phyloP scores from a whole-genome alignment of 768 basidiomycete genomes.

The Hortiboletus campestris region DNA sequence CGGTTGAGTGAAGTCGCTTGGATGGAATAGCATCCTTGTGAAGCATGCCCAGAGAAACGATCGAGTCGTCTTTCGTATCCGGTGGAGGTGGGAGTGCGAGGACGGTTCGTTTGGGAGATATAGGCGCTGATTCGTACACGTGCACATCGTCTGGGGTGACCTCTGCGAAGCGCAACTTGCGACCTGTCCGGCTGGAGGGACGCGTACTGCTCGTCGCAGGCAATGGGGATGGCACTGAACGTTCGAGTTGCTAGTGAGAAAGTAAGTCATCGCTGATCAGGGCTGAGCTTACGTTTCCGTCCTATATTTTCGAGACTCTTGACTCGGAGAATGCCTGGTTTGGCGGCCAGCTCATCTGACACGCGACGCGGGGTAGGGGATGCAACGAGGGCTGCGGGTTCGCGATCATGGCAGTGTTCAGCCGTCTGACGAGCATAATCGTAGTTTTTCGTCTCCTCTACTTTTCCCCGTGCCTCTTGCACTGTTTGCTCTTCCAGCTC shows the following conservation, averaged over 20 bases:
- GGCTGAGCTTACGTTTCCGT: conserved; percentile 13
- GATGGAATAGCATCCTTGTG: conserved; percentile 9
- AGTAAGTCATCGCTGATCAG: background rate
- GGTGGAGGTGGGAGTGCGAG: conserved; percentile 54
- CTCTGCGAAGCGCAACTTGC: conserved; percentile 74
- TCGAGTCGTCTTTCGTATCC: conserved; percentile 23
- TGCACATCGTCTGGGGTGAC: conserved; percentile 71
- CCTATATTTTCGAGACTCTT: conserved; percentile 32
- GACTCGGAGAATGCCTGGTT: conserved; percentile 27
- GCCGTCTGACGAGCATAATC: background rate
- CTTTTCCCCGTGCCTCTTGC: background rate
- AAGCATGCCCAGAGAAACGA: conserved; percentile 43
- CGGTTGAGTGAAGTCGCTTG: conserved; percentile 7
- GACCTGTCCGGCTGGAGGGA: conserved; percentile 52
- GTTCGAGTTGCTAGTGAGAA: background rate
- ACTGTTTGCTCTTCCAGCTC: background rate
- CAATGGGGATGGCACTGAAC: conserved; percentile 40
- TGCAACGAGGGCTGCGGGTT: background rate
- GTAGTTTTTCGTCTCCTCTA: background rate
- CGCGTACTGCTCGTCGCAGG: conserved; percentile 52
- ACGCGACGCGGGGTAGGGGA: conserved; percentile 12
- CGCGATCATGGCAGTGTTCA: background rate
- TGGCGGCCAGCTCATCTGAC: conserved; percentile 13
- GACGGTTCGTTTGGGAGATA: conserved; percentile 60
- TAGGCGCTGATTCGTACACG: conserved; percentile 79